A percentile compares a stretch with the other conserved stretches of the same genome.
These are phyloP conservation scores for Tuber magnatum DNA, from an alignment of 495 filamentous ascomycete genomes.

Conservation along the genomic window DNA sequence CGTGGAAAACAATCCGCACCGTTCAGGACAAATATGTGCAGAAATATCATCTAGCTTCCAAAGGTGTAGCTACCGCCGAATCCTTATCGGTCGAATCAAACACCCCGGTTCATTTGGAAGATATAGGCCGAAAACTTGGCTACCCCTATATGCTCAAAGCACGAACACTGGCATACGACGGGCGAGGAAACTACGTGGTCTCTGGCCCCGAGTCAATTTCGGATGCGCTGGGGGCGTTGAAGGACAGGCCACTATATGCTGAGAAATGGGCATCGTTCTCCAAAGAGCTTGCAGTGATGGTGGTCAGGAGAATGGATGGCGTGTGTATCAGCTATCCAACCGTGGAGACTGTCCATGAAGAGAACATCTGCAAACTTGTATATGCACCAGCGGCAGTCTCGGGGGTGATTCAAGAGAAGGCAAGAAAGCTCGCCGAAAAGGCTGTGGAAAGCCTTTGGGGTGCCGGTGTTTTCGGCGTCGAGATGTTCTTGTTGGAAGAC, in stretches of 20 bases:
- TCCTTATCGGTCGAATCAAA: slow-evolving; percentile 54
- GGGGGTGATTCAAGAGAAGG: slow-evolving; percentile 53
- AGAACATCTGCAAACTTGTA: slow-evolving; percentile 90
- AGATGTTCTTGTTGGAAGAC: slow-evolving; percentile 87
- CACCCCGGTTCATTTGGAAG: slow-evolving; percentile 51
- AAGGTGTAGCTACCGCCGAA: slow-evolving; percentile 63
- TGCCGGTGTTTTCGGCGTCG: slow-evolving; percentile 89
- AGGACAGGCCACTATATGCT: slow-evolving; percentile 68
- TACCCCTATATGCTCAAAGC: slow-evolving; percentile 95
- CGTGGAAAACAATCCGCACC: slow-evolving; percentile 76
- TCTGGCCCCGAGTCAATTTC: slow-evolving; percentile 59
- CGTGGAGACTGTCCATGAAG: slow-evolving; percentile 90
- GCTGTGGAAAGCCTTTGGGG: slow-evolving; percentile 76
- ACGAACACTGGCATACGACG: slow-evolving; percentile 88
- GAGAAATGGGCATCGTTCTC: slow-evolving; percentile 85
- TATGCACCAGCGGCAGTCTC: slow-evolving; percentile 78
- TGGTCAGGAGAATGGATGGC: slow-evolving; percentile 77
- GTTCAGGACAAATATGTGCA: slow-evolving; percentile 97
- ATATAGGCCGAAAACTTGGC: slow-evolving; percentile 59
- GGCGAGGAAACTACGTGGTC: slow-evolving; percentile 81
- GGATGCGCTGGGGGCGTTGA: slow-evolving; percentile 60
- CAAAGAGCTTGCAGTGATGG: slow-evolving; percentile 89
- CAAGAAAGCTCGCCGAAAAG: slow-evolving; percentile 68
- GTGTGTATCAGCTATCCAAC: slow-evolving; percentile 71
- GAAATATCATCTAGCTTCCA: slow-evolving; percentile 67